A percentile compares a stretch with the other conserved stretches of the same genome.
phyloP scores from a whole-genome alignment of 2,329 filamentous ascomycete genomes.

The Aureobasidium lini region DNA sequence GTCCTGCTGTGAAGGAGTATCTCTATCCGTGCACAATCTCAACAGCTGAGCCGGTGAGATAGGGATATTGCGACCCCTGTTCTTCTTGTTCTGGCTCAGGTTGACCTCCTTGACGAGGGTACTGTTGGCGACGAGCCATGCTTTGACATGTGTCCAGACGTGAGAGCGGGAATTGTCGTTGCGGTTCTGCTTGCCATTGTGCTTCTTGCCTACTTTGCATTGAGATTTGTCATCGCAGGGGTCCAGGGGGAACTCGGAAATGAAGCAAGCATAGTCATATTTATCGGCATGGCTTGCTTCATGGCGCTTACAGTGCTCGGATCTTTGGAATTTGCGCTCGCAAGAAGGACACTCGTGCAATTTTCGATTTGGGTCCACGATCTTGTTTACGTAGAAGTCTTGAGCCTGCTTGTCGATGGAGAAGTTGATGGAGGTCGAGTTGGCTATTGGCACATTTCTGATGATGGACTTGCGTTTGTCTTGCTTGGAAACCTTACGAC shows the following conservation, averaged over 20 bases:
- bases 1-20: neutral
- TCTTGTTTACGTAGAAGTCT: neutral
- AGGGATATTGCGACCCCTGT: neutral
- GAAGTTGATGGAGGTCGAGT: neutral
- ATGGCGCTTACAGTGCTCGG: constrained; percentile 9
- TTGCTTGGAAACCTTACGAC: neutral
- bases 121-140: neutral
- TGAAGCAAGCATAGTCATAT: neutral
- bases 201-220: neutral
- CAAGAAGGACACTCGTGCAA: neutral
- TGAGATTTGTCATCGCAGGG: neutral
- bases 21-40: neutral
- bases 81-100: neutral
- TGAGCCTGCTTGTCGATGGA: neutral
- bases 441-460: neutral
- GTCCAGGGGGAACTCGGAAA: neutral
- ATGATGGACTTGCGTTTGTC: neutral
- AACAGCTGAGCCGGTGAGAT: neutral
- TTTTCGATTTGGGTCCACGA: neutral
- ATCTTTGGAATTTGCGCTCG: neutral
- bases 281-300: neutral
- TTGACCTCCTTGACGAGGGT: neutral
- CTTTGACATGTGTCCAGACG: constrained; percentile 3
- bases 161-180: neutral
- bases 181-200: neutral